Base-by-base conservation (phyloP, 352 stramenopile genomes). In the Phytophthora ohioensis region DNA sequence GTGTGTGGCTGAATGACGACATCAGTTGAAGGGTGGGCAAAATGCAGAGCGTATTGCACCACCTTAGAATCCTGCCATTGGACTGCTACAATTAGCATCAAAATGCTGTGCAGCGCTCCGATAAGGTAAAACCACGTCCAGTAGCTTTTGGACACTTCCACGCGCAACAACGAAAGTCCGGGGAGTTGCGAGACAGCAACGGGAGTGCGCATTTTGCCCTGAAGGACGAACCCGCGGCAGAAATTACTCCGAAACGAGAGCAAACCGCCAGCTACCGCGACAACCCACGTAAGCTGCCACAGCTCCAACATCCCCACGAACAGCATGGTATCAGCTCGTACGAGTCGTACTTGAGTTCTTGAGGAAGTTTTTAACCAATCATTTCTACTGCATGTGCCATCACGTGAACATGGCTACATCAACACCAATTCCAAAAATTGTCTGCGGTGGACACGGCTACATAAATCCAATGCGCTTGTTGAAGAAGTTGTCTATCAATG, bases 51-150 rank as follows among this genome's bases (percentile, higher is more conserved):
- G 2, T 34, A 47, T 73, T 90, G 84, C 4, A 80, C 45, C n/a
- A 64, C 41, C 42, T 57, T 31, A 2, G 72, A 75, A 6, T 84
- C 62, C 21, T 80, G 67, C 32, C 66, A 82, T 11, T 80, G 43
- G 5, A 71, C 13, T 38, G 79, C 42, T 42, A 82, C 47, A 21
- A 64, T n/a, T 46, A 86, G 35, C 12, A 85, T 58, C 2, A 69
- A 39, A n/a, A 53, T 48, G 60, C 85, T 91, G 56, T 88, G 80
- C 27, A 86, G 4, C 2, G 81, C 73, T 49, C 84, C 86, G 6
- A 81, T 59, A 12, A 91, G 65, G 62, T 94, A 94, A 64, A 94
- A 94, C 78, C 80, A 88, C 64, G 81, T 92, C 83, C 82, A 94
- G 34, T 71, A 79, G 41, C 78, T 79, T 64, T 93, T 93, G 15